Percentiles rank a stretch among this genome's conserved stretches.
phyloP scores from a whole-genome alignment of 2,329 filamentous ascomycete genomes.

The Curvularia spicifera region DNA sequence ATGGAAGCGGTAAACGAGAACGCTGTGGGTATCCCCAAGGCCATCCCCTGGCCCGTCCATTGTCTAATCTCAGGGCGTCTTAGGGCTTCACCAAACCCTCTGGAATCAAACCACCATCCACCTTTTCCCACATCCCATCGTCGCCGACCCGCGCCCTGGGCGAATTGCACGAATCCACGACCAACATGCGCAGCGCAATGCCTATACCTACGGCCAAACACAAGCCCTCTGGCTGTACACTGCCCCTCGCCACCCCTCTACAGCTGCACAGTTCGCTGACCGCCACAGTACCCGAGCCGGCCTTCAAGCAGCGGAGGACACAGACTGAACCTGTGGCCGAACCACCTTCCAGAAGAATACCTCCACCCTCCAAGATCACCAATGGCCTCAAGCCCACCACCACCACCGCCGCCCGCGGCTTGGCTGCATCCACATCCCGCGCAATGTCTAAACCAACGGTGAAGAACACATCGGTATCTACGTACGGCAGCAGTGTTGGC shows the following conservation, averaged over 20 bases:
- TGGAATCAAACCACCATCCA: constrained; percentile 40
- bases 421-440: constrained; percentile 50
- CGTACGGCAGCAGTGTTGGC: constrained; percentile 63
- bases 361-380: constrained; percentile 51
- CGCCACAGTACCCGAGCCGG: constrained; percentile 54
- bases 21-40: constrained; percentile 29
- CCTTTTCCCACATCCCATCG: constrained; percentile 29
- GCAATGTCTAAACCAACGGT: constrained; percentile 51
- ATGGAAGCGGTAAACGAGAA: constrained; percentile 42
- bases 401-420: constrained; percentile 51
- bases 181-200: constrained; percentile 61
- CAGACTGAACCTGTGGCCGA: constrained; percentile 57
- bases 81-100: constrained; percentile 39
- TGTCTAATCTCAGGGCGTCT: constrained; percentile 20
- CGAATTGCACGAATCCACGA: constrained; percentile 60
- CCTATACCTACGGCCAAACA: constrained; percentile 59
- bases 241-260: constrained; percentile 18
- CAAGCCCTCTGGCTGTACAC: constrained; percentile 58
- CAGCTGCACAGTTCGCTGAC: constrained; percentile 27
- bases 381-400: constrained; percentile 50
- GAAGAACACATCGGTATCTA: constrained; percentile 53
- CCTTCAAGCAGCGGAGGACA: constrained; percentile 58
- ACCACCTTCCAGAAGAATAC: constrained; percentile 51
- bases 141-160: constrained; percentile 48
- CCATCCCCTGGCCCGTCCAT: constrained; percentile 12